Evolutionary conservation across 768 basidiomycete genomes (phyloP).

Genomic region (Lactarius tabidus): DNA sequence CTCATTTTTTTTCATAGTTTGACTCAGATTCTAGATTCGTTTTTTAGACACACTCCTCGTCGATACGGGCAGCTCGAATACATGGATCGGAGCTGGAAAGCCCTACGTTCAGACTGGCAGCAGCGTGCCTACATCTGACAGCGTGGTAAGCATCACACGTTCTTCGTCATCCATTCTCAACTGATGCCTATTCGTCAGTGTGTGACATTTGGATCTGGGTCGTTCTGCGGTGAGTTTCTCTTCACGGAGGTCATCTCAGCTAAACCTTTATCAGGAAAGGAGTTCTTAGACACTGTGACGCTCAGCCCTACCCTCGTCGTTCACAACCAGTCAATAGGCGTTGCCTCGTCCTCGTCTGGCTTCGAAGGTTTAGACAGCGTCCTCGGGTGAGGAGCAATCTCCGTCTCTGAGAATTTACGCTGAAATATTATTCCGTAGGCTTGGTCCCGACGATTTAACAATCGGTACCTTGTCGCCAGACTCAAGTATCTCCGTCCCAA

Average conservation of each 20-base stretch:
- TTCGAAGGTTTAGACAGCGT: conserved; percentile 38
- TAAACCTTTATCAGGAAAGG: neutral
- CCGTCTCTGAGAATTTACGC: neutral
- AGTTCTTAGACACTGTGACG: conserved; percentile 2
- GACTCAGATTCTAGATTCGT: neutral
- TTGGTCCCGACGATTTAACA: conserved; percentile 36
- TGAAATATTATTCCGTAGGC: conserved; percentile 21
- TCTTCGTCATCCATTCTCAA: neutral
- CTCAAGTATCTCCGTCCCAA: conserved; percentile 23
- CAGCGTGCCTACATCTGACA: neutral
- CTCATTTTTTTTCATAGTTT: neutral
- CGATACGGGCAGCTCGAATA: conserved; percentile 11
- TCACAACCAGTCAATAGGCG: conserved; percentile 37
- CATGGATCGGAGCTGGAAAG: conserved; percentile 2
- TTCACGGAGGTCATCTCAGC: neutral
- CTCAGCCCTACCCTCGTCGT: conserved; percentile 20
- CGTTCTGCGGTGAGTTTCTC: conserved; percentile 12
- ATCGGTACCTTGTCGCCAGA: conserved; percentile 23
- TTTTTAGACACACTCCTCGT: neutral
- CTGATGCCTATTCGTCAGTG: neutral
- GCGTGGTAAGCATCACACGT: conserved; percentile 7
- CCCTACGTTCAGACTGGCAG: neutral
- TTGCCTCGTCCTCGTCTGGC: conserved; percentile 30
- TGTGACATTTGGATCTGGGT: conserved; percentile 18
- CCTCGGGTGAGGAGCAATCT: conserved; percentile 29